Base-by-base conservation (phyloP, 164 flowering plant genomes). In the Magnolia changhungtana region DNA sequence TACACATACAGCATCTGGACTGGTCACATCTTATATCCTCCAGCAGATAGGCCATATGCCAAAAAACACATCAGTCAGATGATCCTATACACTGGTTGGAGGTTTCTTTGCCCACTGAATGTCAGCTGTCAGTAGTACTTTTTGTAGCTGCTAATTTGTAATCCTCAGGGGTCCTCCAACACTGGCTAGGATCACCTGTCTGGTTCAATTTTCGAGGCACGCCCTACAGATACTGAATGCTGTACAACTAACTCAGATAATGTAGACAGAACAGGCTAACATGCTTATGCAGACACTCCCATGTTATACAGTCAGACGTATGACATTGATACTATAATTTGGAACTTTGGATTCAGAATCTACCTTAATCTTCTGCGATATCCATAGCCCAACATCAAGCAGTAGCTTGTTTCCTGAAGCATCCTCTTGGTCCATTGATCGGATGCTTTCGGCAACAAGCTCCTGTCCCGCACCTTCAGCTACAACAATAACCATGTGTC, bases 351-450 rank as follows among this genome's bases (percentile, higher is more conserved):
- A 64, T 21, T 20, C 5, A 45, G 8, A 45, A 65, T 55, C 61
- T 55, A 93, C 98, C 93, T 91, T 91, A 59, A 93, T 87, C 76
- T 85, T 82, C 63, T 90, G 86, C 72, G 94, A 82, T 72, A 93
- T 72, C 98, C 98, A 93, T 21, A 76, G 88, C 67, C 98, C 98
- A 82, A 87, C 86, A 85, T 93, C 98, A 75, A 81, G 83, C 67
- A 93, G 96, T 65, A 89, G 83, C 81, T 81, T 86, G 81, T 93
- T 93, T 75, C 96, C 98, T 50, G 94, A 93, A 66, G 93, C 96
- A 85, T 93, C 98, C 85, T 83, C 83, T 79, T 82, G 83, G 51
- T 63, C 82, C 75, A 24, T 69, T 69, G 87, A 81, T 69, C 79
- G 82, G 78, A 80, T 74, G 74, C 82, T 76, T 72, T 86, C 82